Conservation (phyloP, 371 early-diverging fungal genomes). For the Enteropsectra breve region DNA sequence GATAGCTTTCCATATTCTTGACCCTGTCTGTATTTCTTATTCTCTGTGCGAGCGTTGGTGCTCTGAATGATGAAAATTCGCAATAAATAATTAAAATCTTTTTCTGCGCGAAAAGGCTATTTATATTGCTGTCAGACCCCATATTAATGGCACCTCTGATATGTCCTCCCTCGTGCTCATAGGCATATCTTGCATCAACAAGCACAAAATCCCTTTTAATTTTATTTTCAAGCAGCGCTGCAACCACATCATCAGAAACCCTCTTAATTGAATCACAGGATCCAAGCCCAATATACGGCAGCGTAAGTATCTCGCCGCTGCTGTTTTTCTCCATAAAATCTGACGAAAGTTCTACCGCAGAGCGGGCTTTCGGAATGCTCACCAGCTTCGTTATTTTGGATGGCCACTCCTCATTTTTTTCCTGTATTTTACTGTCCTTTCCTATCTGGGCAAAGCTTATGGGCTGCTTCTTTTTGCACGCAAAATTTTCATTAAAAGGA, state of each 20-base stretch:
- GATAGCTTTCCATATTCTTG: constrained; percentile 68
- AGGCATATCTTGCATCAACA: constrained; percentile 73
- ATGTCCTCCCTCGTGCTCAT: constrained; percentile 77
- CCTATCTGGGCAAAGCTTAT: background rate
- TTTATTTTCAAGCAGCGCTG: constrained; percentile 26
- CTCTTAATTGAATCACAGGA: constrained; percentile 52
- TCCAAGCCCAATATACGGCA: constrained; percentile 55
- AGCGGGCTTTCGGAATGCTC: background rate
- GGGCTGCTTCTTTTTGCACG: background rate
- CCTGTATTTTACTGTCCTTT: background rate
- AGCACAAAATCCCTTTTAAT: constrained; percentile 60
- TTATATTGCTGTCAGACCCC: constrained; percentile 61
- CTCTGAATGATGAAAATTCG: constrained; percentile 73
- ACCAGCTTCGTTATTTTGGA: background rate
- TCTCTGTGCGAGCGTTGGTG: constrained; percentile 69
- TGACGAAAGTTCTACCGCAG: background rate
- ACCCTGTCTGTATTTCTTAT: constrained; percentile 69
- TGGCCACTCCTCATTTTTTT: background rate
- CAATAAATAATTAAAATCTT: constrained; percentile 72
- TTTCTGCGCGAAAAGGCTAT: constrained; percentile 44
- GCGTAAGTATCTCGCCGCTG: constrained; percentile 30
- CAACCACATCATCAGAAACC: constrained; percentile 37
- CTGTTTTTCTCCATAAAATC: constrained; percentile 29
- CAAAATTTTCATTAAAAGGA: background rate
- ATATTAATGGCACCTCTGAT: constrained; percentile 67